Percentiles rank a stretch among this genome's conserved stretches.
phyloP scores from a whole-genome alignment of 441 rosid species.

The Euphorbia neoarborescens region DNA sequence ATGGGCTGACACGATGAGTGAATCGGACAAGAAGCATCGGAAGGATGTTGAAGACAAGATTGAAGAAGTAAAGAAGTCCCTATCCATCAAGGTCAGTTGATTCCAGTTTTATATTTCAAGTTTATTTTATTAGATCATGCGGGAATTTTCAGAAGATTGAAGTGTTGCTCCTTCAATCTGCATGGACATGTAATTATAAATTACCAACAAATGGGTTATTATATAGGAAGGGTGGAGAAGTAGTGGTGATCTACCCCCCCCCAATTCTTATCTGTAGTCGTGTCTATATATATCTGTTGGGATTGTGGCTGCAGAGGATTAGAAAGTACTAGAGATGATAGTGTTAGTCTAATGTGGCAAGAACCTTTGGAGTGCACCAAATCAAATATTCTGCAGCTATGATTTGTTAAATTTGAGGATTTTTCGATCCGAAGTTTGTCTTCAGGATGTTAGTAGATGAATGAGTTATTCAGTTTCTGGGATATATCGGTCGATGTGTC shows the following conservation, averaged over 20 bases:
- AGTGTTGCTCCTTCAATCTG: neutral
- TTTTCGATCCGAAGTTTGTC: neutral
- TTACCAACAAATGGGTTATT: neutral
- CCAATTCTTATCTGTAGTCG: neutral
- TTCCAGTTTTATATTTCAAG: slow-evolving; percentile 30
- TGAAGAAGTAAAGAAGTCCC: slow-evolving; percentile 80
- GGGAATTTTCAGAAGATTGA: neutral
- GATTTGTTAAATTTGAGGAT: neutral
- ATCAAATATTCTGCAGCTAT: neutral
- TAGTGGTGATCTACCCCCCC: neutral
- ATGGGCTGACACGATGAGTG: slow-evolving; percentile 96
- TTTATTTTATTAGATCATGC: neutral
- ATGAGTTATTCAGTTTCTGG: slow-evolving; percentile 29
- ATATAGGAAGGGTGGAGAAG: neutral
- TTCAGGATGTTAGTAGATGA: slow-evolving; percentile 12
- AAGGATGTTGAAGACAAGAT: slow-evolving; percentile 73
- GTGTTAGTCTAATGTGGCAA: neutral
- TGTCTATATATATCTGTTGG: neutral
- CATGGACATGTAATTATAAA: neutral
- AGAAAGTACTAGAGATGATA: neutral
- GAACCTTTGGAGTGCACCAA: neutral
- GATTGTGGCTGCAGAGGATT: neutral
- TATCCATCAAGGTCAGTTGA: slow-evolving; percentile 85
- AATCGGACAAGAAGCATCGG: slow-evolving; percentile 63
- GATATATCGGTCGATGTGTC: slow-evolving; percentile 79